Evolutionary conservation across 371 early-diverging fungal genomes (phyloP).

Genomic region (Cokeromyces recurvatus): DNA sequence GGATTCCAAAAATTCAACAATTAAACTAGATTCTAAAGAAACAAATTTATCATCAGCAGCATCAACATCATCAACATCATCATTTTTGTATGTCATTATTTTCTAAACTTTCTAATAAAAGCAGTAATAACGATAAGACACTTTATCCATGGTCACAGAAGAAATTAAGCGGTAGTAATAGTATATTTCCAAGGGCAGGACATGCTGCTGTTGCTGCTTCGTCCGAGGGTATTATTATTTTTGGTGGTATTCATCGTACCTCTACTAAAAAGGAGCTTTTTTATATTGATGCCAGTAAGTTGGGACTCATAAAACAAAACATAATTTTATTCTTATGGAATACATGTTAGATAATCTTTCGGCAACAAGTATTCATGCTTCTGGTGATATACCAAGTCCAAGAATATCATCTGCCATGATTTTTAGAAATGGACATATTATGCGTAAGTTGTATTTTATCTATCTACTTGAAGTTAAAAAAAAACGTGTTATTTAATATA

Average conservation of each 20-base stretch:
- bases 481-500: not conserved
- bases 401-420: conserved; percentile 32
- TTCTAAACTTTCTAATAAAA: conserved; percentile 45
- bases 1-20: too few species aligned
- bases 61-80: too few species aligned
- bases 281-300: conserved; percentile 58
- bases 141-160: conserved; percentile 49
- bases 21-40: too few species aligned
- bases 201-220: conserved; percentile 52
- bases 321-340: too few species aligned
- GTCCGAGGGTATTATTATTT: conserved; percentile 49
- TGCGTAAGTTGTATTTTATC: conserved; percentile 35
- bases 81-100: conserved; percentile 50
- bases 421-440: conserved; percentile 27
- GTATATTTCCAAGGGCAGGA: conserved; percentile 51
- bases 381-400: conserved; percentile 36
- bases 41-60: too few species aligned
- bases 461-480: too few species aligned
- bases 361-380: conserved; percentile 24
- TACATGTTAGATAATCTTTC: conserved; percentile 30
- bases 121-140: conserved; percentile 41
- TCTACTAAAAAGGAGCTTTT: conserved; percentile 51
- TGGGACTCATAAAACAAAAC: not conserved
- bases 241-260: conserved; percentile 53
- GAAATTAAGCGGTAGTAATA: conserved; percentile 34